Percentiles rank a stretch among this genome's conserved stretches.
These are phyloP conservation scores for Penicillium macrosclerotiorum DNA, from an alignment of 495 filamentous ascomycete species.

Conservation along the genomic window DNA sequence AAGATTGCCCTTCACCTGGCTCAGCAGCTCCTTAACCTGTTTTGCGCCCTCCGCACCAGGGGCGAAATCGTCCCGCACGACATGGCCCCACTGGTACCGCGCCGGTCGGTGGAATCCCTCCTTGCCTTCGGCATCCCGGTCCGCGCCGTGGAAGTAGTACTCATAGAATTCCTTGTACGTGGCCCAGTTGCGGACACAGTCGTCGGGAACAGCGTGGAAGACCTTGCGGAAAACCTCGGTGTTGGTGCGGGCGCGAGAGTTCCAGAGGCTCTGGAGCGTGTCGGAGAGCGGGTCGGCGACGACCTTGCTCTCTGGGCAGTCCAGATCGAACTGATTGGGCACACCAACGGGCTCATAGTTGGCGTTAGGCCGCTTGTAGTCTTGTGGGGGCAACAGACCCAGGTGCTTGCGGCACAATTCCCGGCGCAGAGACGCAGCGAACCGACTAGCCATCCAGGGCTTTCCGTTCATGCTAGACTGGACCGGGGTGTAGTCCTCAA, in stretches of 20 bases:
- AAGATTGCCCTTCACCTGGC: conserved; percentile 70
- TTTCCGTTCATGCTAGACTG: conserved; percentile 69
- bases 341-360: conserved; percentile 77
- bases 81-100: conserved; percentile 75
- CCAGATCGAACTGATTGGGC: conserved; percentile 81
- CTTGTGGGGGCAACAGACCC: conserved; percentile 74
- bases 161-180: conserved; percentile 83
- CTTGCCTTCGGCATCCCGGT: conserved; percentile 43
- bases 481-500: conserved; percentile 73
- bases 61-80: conserved; percentile 76
- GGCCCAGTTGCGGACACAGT: conserved; percentile 75
- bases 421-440: conserved; percentile 79
- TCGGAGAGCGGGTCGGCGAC: conserved; percentile 74
- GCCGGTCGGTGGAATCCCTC: conserved; percentile 38
- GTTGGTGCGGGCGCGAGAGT: conserved; percentile 69
- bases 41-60: conserved; percentile 56
- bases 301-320: conserved; percentile 64
- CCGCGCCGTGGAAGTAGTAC: conserved; percentile 63
- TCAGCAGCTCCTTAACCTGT: conserved; percentile 81
- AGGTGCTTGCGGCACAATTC: conserved; percentile 91
- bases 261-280: conserved; percentile 69
- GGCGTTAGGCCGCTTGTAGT: conserved; percentile 55
- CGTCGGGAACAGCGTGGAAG: conserved; percentile 87
- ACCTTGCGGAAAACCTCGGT: conserved; percentile 81
- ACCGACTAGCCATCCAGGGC: conserved; percentile 69